Evolutionary conservation across 2,329 filamentous ascomycete species (phyloP), one percentile per base, ranked within the genome.

Genomic region (Xylariales sp.): DNA sequence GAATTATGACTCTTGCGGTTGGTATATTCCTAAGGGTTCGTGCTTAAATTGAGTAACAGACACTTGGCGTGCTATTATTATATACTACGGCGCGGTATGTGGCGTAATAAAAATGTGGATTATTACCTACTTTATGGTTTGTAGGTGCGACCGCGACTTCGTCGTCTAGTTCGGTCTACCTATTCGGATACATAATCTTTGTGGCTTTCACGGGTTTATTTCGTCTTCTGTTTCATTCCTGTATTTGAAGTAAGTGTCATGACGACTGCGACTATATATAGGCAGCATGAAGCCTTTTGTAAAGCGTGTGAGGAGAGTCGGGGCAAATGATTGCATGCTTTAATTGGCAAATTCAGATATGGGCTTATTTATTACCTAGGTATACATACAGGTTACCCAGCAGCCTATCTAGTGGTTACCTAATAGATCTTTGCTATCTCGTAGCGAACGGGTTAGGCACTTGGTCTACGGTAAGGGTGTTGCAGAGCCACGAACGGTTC

Each of bases 401-500:
- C 36, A 9, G 8, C 36, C 36, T 9, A 39, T 39, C 34, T 39
- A 39, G 12, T 39, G 36, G 12, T 39, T 39, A 23, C 36, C 36
- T 39, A 39, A 39, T 8, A 39, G 8, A 7, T 39, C 8, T 10
- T 39, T 39, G 36, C 36, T 2, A 39, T 39, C 36, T 39, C 36
- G 36, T 32, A 16, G 18, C 36, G 53, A 14, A 36, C 30, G 53
- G 8, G 28, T 10, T 39, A 39, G 3, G 36, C 8, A 41, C 14
- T 28, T 30, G 23, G 48, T 36, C 34, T 43, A 28, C 23, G 32
- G 32, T n/a, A 28, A 32, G 32, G 32, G 28, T 18, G 53, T 36
- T 52, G 54, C 54, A 60, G 48, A 57, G 52, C 4, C n/a, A 39
- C 50, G 53, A 59, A 65, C 65, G 32, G 70, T 72, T 72, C 70